Evolutionary conservation across 805 yeast species (phyloP).

Genomic region (Zygoascus ofunaensis): DNA sequence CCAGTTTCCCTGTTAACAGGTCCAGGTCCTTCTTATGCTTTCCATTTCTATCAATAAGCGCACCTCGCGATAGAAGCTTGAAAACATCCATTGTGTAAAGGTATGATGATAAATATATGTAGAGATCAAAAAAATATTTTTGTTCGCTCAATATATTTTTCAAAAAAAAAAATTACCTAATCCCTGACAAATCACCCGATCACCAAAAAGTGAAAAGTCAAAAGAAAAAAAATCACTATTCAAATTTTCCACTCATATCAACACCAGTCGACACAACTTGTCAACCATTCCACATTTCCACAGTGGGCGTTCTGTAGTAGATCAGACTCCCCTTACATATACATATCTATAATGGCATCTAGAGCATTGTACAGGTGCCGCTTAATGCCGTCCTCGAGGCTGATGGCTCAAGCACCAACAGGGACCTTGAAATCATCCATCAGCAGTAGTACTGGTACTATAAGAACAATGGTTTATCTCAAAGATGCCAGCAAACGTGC

Average conservation of each 20-base stretch:
- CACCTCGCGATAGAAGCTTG: constrained; percentile 77
- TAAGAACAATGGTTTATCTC: constrained; percentile 29
- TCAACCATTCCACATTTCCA: too few relatives aligned
- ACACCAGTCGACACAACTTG: too few relatives aligned
- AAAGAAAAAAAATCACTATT: too few relatives aligned
- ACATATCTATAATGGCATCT: too few relatives aligned
- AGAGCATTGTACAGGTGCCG: too few relatives aligned
- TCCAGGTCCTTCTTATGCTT: constrained; percentile 29
- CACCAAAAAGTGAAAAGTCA: too few relatives aligned
- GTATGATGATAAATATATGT: constrained; percentile 5
- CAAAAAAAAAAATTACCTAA: background rate
- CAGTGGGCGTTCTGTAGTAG: too few relatives aligned
- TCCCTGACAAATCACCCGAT: background rate
- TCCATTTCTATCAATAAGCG: constrained; percentile 56
- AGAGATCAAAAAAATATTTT: background rate
- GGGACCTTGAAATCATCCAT: too few relatives aligned
- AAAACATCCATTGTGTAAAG: constrained; percentile 68
- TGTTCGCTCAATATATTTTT: background rate
- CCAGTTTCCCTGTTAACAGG: constrained; percentile 12
- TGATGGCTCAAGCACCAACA: too few relatives aligned
- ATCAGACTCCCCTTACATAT: too few relatives aligned
- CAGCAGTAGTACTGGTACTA: too few relatives aligned
- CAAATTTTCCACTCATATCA: background rate
- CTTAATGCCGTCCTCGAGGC: too few relatives aligned
- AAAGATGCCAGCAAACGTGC: constrained; percentile 43